phyloP scores from a whole-genome alignment of 108 stramenopile genomes.

The Nitzschia sp. region DNA sequence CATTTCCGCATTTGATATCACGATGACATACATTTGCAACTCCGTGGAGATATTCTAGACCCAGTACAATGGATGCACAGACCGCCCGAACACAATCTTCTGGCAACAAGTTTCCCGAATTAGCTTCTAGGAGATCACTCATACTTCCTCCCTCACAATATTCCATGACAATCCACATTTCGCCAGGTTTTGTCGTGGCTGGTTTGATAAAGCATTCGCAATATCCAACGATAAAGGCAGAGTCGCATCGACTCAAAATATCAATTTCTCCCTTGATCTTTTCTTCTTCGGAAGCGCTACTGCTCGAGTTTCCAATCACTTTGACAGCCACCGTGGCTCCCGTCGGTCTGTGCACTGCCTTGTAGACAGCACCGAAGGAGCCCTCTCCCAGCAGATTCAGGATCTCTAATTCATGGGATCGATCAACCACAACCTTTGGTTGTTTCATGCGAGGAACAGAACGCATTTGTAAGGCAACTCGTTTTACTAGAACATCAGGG shows the following conservation, averaged over 20 bases:
- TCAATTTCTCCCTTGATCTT: slow-evolving; percentile 93
- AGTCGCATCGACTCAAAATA: slow-evolving; percentile 84
- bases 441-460: neutral
- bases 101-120: slow-evolving; percentile 62
- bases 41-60: slow-evolving; percentile 90
- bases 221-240: slow-evolving; percentile 88
- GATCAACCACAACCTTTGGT: slow-evolving; percentile 35
- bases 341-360: slow-evolving; percentile 73
- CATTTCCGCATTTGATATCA: slow-evolving; percentile 96
- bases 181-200: slow-evolving; percentile 36
- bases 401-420: slow-evolving; percentile 50
- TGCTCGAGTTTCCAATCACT: slow-evolving; percentile 72
- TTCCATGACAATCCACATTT: slow-evolving; percentile 97
- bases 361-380: slow-evolving; percentile 92
- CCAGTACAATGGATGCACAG: slow-evolving; percentile 84
- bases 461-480: slow-evolving; percentile 32
- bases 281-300: slow-evolving; percentile 61
- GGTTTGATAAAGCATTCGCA: slow-evolving; percentile 80
- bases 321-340: slow-evolving; percentile 90
- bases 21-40: slow-evolving; percentile 90
- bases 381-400: slow-evolving; percentile 88
- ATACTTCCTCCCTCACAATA: slow-evolving; percentile 90
- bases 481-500: slow-evolving; percentile 20
- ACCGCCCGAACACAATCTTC: slow-evolving; percentile 87
- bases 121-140: slow-evolving; percentile 81